phyloP scores from a whole-genome alignment of 2,329 filamentous ascomycete species.

The Cercospora nicotianae region DNA sequence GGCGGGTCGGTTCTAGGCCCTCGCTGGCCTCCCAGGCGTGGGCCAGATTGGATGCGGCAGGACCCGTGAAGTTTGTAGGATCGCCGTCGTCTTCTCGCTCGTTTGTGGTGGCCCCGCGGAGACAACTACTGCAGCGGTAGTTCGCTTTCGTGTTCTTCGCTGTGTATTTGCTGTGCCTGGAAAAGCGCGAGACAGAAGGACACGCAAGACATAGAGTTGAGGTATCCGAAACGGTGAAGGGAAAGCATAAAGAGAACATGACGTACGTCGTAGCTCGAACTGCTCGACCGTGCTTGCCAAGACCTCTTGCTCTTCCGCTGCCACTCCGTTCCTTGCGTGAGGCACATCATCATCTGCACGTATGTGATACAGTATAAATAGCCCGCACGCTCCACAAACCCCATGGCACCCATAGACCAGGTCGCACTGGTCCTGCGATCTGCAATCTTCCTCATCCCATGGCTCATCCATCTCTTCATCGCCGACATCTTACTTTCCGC shows the following conservation, averaged over 20 bases:
- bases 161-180: not conserved
- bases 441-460: constrained; percentile 45
- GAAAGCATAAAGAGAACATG: not conserved
- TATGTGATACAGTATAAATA: not conserved
- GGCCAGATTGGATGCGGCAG: not conserved
- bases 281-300: not conserved
- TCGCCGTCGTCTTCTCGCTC: not conserved
- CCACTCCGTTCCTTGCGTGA: not conserved
- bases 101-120: not conserved
- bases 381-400: not conserved
- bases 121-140: not conserved
- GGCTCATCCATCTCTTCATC: constrained; percentile 54
- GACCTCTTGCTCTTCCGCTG: not conserved
- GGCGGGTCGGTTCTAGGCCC: not conserved
- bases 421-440: constrained; percentile 41
- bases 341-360: not conserved
- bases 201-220: not conserved
- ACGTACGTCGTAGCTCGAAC: not conserved
- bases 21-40: not conserved
- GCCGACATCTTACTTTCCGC: constrained; percentile 51
- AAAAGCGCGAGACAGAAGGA: not conserved
- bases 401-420: not conserved
- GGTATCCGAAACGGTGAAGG: not conserved
- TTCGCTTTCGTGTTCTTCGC: not conserved
- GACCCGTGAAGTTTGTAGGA: not conserved